Evolutionary conservation across 2,329 filamentous ascomycete genomes (phyloP).

Genomic region (Trichophyton verrucosum): DNA sequence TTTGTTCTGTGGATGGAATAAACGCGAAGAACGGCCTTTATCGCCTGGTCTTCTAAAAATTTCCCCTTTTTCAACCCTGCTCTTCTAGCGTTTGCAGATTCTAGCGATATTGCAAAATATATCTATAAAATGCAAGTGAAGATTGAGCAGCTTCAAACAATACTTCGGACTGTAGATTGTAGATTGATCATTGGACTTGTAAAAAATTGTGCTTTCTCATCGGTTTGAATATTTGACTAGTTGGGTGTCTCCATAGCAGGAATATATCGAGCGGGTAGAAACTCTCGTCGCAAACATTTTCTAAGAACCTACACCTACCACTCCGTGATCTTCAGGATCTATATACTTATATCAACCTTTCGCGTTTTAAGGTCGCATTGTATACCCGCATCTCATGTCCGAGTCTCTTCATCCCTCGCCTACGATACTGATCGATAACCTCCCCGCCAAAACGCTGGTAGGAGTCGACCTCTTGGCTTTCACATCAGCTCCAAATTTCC

Average conservation of each 20-base stretch:
- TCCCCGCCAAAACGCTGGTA: constrained; percentile 38
- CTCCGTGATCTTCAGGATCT: not conserved
- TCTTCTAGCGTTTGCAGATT: not conserved
- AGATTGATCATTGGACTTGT: not conserved
- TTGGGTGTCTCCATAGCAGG: not conserved
- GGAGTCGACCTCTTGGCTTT: constrained; percentile 48
- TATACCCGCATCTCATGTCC: constrained; percentile 12
- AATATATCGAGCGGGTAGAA: not conserved
- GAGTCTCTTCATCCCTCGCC: constrained; percentile 22
- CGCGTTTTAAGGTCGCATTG: not conserved
- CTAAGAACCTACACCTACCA: not conserved
- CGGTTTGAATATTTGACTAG: not conserved
- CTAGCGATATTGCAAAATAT: constrained; percentile 2
- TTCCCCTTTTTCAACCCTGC: constrained; percentile 4
- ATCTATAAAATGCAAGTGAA: constrained; percentile 2
- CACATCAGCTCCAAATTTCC: constrained; percentile 49
- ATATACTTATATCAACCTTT: not conserved
- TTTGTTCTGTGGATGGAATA: constrained; percentile 35
- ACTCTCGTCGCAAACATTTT: not conserved
- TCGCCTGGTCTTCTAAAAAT: constrained; percentile 38
- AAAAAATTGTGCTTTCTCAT: not conserved
- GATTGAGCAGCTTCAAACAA: not conserved
- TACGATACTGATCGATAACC: constrained; percentile 32
- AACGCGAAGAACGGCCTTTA: constrained; percentile 42
- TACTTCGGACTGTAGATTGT: not conserved